Conservation (phyloP, 208 protist species). For the Acanthamoeba lenticulata region DNA sequence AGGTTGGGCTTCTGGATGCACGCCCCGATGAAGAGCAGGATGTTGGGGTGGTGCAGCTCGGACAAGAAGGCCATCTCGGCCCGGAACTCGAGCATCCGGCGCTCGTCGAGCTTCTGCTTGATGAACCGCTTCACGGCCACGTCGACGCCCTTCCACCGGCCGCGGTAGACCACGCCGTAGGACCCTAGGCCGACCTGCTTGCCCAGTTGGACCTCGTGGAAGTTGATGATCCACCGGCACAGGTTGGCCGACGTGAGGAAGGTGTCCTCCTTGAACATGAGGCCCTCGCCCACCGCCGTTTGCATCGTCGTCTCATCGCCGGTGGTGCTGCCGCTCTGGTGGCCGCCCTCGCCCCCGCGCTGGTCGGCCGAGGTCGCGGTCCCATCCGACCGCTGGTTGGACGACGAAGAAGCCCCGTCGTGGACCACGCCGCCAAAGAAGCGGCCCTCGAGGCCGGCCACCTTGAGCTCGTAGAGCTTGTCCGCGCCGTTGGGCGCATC, state of each 20-base stretch:
- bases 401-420: background rate
- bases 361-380: background rate
- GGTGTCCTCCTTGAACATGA: slow-evolving; percentile 54
- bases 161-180: slow-evolving; percentile 59
- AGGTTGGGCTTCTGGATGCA: slow-evolving; percentile 56
- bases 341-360: background rate
- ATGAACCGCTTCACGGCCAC: slow-evolving; percentile 66
- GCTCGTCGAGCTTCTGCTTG: slow-evolving; percentile 64
- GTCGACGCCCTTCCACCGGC: slow-evolving; percentile 62
- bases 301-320: background rate
- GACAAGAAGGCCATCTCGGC: slow-evolving; percentile 67
- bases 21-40: slow-evolving; percentile 63
- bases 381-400: background rate
- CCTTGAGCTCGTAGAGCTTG: slow-evolving; percentile 53
- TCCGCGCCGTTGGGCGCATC: background rate
- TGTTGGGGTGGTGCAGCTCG: slow-evolving; percentile 67
- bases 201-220: slow-evolving; percentile 24
- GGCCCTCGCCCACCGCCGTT: slow-evolving; percentile 30
- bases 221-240: slow-evolving; percentile 65
- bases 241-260: slow-evolving; percentile 69
- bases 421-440: slow-evolving; percentile 47
- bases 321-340: background rate
- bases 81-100: slow-evolving; percentile 56
- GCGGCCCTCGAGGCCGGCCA: background rate
- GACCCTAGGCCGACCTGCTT: slow-evolving; percentile 55